Percentiles rank a stretch among this genome's conserved stretches.
These are phyloP conservation scores for Hansenula sp. DNA, from an alignment of 1,139 yeast species.

Conservation along the genomic window DNA sequence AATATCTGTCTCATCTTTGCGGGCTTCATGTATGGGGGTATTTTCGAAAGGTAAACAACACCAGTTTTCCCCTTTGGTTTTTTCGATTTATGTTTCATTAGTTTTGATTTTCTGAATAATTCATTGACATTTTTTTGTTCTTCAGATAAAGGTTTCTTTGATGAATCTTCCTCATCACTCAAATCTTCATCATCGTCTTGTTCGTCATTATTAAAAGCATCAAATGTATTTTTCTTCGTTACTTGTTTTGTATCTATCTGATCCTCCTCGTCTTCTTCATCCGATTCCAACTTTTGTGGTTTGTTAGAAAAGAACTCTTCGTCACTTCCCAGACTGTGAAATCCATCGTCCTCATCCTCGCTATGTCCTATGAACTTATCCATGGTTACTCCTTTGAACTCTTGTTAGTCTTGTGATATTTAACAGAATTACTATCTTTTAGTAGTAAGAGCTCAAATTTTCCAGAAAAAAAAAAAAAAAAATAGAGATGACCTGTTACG, in stretches of 20 bases:
- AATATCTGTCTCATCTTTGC: slow-evolving; percentile 79
- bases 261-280: slow-evolving; percentile 11
- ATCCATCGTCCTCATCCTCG: slow-evolving; percentile 7
- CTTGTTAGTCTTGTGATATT: no score
- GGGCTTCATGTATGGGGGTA: slow-evolving; percentile 98
- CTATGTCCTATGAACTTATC: slow-evolving; percentile 14
- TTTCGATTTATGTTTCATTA: slow-evolving; percentile 54
- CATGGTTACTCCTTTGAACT: slow-evolving; percentile 21
- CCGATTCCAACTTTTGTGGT: slow-evolving; percentile 5
- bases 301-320: slow-evolving; percentile 17
- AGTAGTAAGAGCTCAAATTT: no score
- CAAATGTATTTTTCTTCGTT: slow-evolving; percentile 10
- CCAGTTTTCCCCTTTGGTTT: slow-evolving; percentile 70
- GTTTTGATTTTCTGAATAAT: slow-evolving; percentile 34
- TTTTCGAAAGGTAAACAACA: slow-evolving; percentile 80
- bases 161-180: slow-evolving; percentile 12
- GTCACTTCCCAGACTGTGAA: slow-evolving; percentile 16
- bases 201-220: slow-evolving; percentile 14
- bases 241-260: slow-evolving; percentile 5
- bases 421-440: no score
- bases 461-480: neutral
- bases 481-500: neutral
- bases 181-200: slow-evolving; percentile 14
- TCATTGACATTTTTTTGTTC: slow-evolving; percentile 22
- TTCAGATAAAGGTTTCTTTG: slow-evolving; percentile 13